Evolutionary conservation across 768 basidiomycete species (phyloP).

Genomic region (Sistotremastrum suecicum): DNA sequence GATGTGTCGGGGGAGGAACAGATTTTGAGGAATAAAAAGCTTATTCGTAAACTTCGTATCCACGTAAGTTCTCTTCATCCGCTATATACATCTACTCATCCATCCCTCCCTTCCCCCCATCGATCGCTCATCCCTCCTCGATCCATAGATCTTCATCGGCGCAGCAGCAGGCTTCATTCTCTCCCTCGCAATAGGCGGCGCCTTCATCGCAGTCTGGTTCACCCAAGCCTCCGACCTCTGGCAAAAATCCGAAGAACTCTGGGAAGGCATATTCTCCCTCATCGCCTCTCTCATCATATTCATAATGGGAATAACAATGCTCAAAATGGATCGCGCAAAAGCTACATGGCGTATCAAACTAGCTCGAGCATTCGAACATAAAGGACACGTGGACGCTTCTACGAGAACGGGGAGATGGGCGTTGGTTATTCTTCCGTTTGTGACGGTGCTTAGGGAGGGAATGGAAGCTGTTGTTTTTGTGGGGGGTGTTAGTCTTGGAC

Average conservation of each 20-base stretch:
- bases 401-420: slow-evolving; percentile 64
- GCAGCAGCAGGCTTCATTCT: slow-evolving; percentile 60
- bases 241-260: slow-evolving; percentile 70
- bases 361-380: slow-evolving; percentile 50
- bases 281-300: slow-evolving; percentile 75
- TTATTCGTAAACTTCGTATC: slow-evolving; percentile 55
- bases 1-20: slow-evolving; percentile 14
- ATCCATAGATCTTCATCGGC: slow-evolving; percentile 58
- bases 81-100: too few relatives aligned
- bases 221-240: slow-evolving; percentile 79
- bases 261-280: slow-evolving; percentile 83
- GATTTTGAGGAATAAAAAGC: slow-evolving; percentile 21
- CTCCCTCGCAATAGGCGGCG: slow-evolving; percentile 73
- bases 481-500: slow-evolving; percentile 80
- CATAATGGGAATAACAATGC: slow-evolving; percentile 87
- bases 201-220: slow-evolving; percentile 93
- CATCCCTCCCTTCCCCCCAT: neutral
- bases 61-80: slow-evolving; percentile 32
- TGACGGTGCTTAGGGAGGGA: slow-evolving; percentile 91
- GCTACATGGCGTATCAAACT: slow-evolving; percentile 93
- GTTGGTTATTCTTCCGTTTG: slow-evolving; percentile 76
- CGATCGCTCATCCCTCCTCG: neutral
- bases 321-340: slow-evolving; percentile 88
- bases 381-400: slow-evolving; percentile 29
- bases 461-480: slow-evolving; percentile 91